phyloP scores from a whole-genome alignment of 441 rosid genomes.

The Populus hybrid region DNA sequence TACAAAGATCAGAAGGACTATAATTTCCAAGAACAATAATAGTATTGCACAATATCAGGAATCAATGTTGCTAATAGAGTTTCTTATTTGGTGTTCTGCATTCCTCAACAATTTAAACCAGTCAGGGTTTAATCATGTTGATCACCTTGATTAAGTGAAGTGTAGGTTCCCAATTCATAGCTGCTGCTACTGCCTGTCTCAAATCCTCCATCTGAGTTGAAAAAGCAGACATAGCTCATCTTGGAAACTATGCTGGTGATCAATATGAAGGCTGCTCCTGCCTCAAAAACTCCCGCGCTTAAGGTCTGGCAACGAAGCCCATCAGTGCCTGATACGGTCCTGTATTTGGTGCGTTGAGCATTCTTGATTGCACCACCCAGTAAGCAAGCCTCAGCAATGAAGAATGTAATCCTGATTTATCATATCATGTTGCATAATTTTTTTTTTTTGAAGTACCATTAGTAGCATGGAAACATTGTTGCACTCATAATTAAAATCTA shows the following conservation, averaged over 20 bases:
- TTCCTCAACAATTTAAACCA: not conserved
- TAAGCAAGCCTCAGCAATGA: conserved; percentile 61
- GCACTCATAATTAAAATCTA: no score
- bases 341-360: conserved; percentile 68
- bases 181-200: not conserved
- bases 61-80: not conserved
- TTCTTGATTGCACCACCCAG: conserved; percentile 66
- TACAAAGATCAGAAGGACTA: not conserved
- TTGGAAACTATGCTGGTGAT: conserved; percentile 55
- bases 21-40: not conserved
- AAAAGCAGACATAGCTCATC: conserved; percentile 51
- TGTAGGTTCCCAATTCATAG: not conserved
- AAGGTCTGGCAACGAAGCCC: conserved; percentile 57
- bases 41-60: not conserved
- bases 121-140: not conserved
- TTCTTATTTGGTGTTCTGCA: not conserved
- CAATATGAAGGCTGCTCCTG: conserved; percentile 63
- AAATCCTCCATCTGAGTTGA: conserved; percentile 40
- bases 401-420: conserved; percentile 52
- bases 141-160: not conserved
- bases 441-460: not conserved
- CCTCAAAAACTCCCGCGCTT: conserved; percentile 64
- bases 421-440: not conserved
- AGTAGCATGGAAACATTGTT: not conserved
- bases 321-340: conserved; percentile 40